Evolutionary conservation across 257 asterid genomes (phyloP).

Genomic region (Solanum megistacrolobum): DNA sequence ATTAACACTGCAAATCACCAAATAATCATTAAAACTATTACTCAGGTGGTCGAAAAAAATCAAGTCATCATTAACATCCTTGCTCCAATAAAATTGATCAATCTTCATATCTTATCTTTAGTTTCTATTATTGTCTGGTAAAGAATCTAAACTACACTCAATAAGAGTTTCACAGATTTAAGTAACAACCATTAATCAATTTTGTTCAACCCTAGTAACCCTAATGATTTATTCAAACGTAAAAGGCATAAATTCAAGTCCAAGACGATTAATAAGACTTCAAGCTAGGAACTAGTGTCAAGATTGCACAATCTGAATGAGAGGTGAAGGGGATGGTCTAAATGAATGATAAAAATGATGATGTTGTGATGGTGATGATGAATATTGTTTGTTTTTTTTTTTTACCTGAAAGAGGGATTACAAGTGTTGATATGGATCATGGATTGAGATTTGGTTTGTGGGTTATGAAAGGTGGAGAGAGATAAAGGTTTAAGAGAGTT

Average conservation of each 20-base stretch:
- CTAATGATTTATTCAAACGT: slow-evolving; percentile 69
- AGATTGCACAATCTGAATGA: slow-evolving; percentile 50
- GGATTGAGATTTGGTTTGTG: slow-evolving; percentile 4
- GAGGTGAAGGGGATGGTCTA: slow-evolving; percentile 56
- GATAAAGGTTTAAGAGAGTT: slow-evolving; percentile 36
- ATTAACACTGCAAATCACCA: neutral
- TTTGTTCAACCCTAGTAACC: slow-evolving; percentile 53
- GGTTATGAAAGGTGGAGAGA: slow-evolving; percentile 21
- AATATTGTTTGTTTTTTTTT: neutral
- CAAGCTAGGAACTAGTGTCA: slow-evolving; percentile 45
- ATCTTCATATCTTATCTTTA: neutral
- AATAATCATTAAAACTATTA: neutral
- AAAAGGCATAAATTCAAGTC: slow-evolving; percentile 48
- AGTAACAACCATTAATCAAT: slow-evolving; percentile 50
- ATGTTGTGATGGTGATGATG: neutral
- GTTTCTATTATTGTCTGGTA: neutral
- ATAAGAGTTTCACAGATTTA: slow-evolving; percentile 60
- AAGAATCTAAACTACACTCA: slow-evolving; percentile 20
- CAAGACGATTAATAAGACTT: slow-evolving; percentile 46
- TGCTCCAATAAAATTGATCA: neutral
- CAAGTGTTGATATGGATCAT: slow-evolving; percentile 32
- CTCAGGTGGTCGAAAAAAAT: neutral
- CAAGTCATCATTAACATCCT: neutral
- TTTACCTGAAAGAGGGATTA: slow-evolving; percentile 32
- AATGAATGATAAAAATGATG: slow-evolving; percentile 62